Base-by-base conservation (phyloP, 345 rosid species). In the Eucalyptus polyanthemos region DNA sequence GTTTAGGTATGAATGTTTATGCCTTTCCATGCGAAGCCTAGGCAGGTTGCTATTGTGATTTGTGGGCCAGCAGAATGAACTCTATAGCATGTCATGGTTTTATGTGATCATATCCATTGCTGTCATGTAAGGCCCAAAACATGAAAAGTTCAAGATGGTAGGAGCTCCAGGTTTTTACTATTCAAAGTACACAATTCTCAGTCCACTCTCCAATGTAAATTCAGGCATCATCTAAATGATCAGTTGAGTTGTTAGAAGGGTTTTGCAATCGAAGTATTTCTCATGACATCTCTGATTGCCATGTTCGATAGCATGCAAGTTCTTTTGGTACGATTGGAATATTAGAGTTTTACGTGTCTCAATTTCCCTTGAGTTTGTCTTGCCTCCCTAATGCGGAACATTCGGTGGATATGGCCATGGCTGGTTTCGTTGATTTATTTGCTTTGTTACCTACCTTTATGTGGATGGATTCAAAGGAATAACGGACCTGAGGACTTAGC, bases 1-100 rank as follows among this genome's bases (percentile, higher is more conserved):
- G 90, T 58, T 86, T 96, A 87, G 97, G 97, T 95, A 11, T 24
- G 76, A 86, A n/a, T n/a, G n/a, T n/a, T n/a, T n/a, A n/a, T n/a
- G n/a, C n/a, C n/a, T 60, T 49, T 85, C 22, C 31, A 45, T 44
- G 53, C 47, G 87, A 25, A 47, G 51, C 24, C 42, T n/a, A 22
- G 86, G 86, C 24, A 80, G 47, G 14, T 80, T 80, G 21, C 25
- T 60, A 80, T 34, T 17, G 9, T 8, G 24, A 80, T 31, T 80
- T 80, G 86, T 31, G 12, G 25, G 3, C 16, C 27, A 5, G 45
- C 47, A 22, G 16, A 37, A n/a, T n/a, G n/a, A n/a, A n/a, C n/a
- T n/a, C n/a, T n/a, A n/a, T n/a, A n/a, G n/a, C n/a, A n/a, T n/a
- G n/a, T n/a, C n/a, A n/a, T n/a, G n/a, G n/a, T n/a, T n/a, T n/a